A percentile compares a stretch with the other conserved stretches of the same genome.
Conservation (phyloP, 2,329 filamentous ascomycete species). For the Neophaeococcomyces aloes region DNA sequence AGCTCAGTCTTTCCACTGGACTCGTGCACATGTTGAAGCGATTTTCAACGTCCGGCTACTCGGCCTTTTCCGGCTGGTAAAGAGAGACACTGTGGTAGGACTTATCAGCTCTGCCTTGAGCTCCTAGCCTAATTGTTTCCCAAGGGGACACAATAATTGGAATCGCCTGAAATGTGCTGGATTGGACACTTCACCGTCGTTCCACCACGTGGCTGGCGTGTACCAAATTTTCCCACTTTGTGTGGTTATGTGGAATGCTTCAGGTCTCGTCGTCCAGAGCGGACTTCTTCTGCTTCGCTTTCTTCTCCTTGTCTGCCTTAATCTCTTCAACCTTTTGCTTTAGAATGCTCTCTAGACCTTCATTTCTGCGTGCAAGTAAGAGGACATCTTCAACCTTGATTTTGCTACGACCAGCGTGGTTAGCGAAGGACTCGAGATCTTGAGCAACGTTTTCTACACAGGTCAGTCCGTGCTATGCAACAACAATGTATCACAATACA, state of each 20-base stretch:
- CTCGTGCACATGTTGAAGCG: too few relatives aligned
- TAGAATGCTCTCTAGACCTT: conserved; percentile 69
- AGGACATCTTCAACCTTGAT: conserved; percentile 81
- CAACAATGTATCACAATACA: background rate
- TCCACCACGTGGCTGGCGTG: too few relatives aligned
- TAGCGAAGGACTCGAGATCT: conserved; percentile 56
- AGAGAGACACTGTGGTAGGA: too few relatives aligned
- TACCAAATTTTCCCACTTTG: too few relatives aligned
- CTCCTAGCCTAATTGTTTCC: too few relatives aligned
- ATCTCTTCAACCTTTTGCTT: conserved; percentile 13
- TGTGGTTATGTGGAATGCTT: background rate
- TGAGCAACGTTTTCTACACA: conserved; percentile 41
- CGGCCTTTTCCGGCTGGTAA: too few relatives aligned
- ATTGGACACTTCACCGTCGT: too few relatives aligned
- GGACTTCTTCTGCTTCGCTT: conserved; percentile 10
- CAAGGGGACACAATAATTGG: too few relatives aligned
- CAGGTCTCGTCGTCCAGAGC: background rate
- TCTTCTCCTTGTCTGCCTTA: conserved; percentile 16
- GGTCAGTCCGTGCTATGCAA: background rate
- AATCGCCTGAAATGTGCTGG: too few relatives aligned
- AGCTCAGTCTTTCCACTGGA: too few relatives aligned
- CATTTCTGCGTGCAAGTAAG: conserved; percentile 75
- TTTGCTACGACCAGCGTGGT: conserved; percentile 69
- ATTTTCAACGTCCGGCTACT: too few relatives aligned
- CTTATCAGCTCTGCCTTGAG: too few relatives aligned